phyloP scores from a whole-genome alignment of 2,329 filamentous ascomycete genomes.

The Penicillium sp. region DNA sequence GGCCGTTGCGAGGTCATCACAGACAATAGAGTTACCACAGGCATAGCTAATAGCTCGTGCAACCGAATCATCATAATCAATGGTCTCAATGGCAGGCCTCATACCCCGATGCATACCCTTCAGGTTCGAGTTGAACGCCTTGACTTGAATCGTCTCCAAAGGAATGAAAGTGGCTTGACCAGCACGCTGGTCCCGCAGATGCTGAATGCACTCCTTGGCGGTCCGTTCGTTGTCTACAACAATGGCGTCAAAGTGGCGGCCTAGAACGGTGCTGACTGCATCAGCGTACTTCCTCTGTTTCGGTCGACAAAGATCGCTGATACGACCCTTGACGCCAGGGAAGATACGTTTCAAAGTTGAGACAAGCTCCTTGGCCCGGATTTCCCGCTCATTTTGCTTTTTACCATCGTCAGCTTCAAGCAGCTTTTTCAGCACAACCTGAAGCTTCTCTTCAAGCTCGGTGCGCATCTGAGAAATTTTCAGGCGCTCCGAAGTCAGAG shows the following conservation, averaged over 20 bases:
- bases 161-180: conserved; percentile 93
- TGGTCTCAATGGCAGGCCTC: conserved; percentile 90
- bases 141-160: conserved; percentile 95
- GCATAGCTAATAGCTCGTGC: conserved; percentile 94
- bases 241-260: conserved; percentile 90
- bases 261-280: conserved; percentile 88
- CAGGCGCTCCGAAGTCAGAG: conserved; percentile 79
- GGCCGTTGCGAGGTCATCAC: conserved; percentile 82
- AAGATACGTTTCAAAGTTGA: conserved; percentile 86
- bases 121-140: conserved; percentile 82
- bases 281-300: conserved; percentile 97
- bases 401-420: conserved; percentile 81
- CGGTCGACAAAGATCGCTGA: conserved; percentile 89
- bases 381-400: conserved; percentile 82
- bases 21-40: conserved; percentile 92
- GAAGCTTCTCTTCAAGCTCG: conserved; percentile 89
- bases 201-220: conserved; percentile 89
- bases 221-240: conserved; percentile 95
- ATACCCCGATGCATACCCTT: conserved; percentile 84
- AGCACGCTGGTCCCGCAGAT: conserved; percentile 86
- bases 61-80: conserved; percentile 86
- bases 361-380: conserved; percentile 78
- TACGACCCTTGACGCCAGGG: conserved; percentile 85
- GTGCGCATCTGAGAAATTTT: conserved; percentile 79
- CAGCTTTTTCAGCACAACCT: conserved; percentile 78